Conservation (phyloP, 2,329 filamentous ascomycete genomes). For the Aspergillus alliaceus region DNA sequence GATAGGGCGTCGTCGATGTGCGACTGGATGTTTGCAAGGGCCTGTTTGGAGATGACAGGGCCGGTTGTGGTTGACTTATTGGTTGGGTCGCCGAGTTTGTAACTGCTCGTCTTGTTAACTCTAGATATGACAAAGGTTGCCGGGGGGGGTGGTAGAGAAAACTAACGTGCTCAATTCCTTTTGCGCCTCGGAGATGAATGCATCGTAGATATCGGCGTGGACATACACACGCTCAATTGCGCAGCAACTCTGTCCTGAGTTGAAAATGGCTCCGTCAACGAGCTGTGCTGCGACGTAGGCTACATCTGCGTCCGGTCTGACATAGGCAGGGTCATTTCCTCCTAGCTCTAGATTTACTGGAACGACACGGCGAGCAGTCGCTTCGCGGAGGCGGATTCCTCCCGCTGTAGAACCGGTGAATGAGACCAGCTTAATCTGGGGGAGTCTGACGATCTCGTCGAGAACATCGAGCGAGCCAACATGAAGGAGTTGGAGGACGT, state of each 20-base stretch:
- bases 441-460: constrained; percentile 72
- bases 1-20: constrained; percentile 79
- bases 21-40: constrained; percentile 69
- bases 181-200: constrained; percentile 76
- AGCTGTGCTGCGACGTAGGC: constrained; percentile 87
- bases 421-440: constrained; percentile 74
- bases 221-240: constrained; percentile 87
- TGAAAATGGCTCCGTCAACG: constrained; percentile 87
- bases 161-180: constrained; percentile 66
- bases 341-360: constrained; percentile 85
- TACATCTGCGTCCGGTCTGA: constrained; percentile 78
- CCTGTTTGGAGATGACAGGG: constrained; percentile 77
- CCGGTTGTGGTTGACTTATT: constrained; percentile 74
- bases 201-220: constrained; percentile 75
- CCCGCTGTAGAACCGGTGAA: constrained; percentile 90
- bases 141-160: too few relatives aligned
- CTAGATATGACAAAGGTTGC: too few relatives aligned
- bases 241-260: constrained; percentile 94
- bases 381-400: constrained; percentile 77
- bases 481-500: constrained; percentile 86
- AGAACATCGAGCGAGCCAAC: constrained; percentile 73
- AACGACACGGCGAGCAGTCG: constrained; percentile 76
- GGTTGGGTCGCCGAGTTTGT: constrained; percentile 67
- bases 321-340: constrained; percentile 88
- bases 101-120: constrained; percentile 18